Evolutionary conservation across 768 basidiomycete species (phyloP).

Genomic region (Pilatotrama ljubarskyi): DNA sequence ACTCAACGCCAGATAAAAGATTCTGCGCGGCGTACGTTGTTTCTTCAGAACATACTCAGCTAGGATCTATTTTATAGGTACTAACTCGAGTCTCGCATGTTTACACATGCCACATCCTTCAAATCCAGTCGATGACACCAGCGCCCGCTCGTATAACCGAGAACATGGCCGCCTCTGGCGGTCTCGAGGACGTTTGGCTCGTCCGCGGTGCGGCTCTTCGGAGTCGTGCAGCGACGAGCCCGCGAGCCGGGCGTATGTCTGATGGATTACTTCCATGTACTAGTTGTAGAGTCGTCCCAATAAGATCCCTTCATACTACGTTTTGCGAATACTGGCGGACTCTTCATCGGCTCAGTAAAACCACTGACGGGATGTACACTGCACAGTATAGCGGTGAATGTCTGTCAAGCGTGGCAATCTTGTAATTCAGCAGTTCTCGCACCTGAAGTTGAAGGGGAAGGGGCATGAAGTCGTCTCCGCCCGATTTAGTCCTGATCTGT

Average conservation of each 20-base stretch:
- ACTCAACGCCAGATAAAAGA: slow-evolving; percentile 8
- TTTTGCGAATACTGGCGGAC: too few relatives aligned
- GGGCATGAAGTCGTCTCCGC: too few relatives aligned
- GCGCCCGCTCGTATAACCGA: slow-evolving; percentile 39
- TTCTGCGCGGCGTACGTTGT: slow-evolving; percentile 5
- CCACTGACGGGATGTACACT: too few relatives aligned
- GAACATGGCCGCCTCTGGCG: slow-evolving; percentile 32
- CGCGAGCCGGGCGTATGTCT: slow-evolving; percentile 42
- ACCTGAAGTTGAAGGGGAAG: too few relatives aligned
- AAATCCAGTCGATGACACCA: slow-evolving; percentile 39
- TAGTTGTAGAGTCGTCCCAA: neutral
- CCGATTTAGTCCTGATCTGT: too few relatives aligned
- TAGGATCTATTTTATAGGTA: slow-evolving; percentile 29
- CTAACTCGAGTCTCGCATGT: slow-evolving; percentile 46
- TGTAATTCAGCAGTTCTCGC: too few relatives aligned
- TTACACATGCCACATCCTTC: slow-evolving; percentile 43
- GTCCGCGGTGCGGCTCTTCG: slow-evolving; percentile 22
- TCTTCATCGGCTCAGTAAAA: too few relatives aligned
- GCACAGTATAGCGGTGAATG: too few relatives aligned
- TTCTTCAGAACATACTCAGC: slow-evolving; percentile 43
- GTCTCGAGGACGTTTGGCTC: slow-evolving; percentile 40
- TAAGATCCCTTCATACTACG: too few relatives aligned
- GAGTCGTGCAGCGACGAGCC: slow-evolving; percentile 29
- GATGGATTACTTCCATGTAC: slow-evolving; percentile 33
- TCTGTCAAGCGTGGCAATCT: too few relatives aligned